A percentile compares a stretch with the other conserved stretches of the same genome.
phyloP scores from a whole-genome alignment of 202 grass and related monocot species.

The Sporobolus alterniflorus region DNA sequence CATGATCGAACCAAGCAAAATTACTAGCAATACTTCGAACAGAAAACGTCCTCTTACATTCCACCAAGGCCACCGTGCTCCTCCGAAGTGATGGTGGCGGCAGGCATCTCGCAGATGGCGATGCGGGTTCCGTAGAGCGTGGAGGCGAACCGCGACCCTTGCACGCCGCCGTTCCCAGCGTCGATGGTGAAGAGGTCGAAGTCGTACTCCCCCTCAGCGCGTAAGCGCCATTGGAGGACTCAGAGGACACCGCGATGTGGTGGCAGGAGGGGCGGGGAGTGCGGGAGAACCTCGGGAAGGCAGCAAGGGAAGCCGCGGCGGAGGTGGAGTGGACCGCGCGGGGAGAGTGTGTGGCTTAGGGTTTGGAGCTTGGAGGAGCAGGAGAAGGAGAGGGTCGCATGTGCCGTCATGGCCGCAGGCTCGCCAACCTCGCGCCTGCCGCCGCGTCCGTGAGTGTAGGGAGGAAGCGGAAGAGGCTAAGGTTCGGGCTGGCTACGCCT shows the following conservation, averaged over 20 bases:
- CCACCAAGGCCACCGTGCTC: conserved; percentile 77
- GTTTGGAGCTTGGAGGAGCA: conserved; percentile 63
- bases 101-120: conserved; percentile 91
- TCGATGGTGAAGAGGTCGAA: conserved; percentile 97
- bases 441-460: conserved; percentile 31
- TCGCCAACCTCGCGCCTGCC: conserved; percentile 20
- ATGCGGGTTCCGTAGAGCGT: conserved; percentile 71
- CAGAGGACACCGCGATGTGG: conserved; percentile 22
- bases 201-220: conserved; percentile 52
- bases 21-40: background rate
- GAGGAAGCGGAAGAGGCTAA: background rate
- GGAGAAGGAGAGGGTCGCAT: conserved; percentile 55
- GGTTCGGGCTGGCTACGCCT: too few relatives aligned
- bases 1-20: conserved; percentile 1
- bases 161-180: conserved; percentile 93
- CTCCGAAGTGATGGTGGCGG: conserved; percentile 76
- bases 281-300: conserved; percentile 29
- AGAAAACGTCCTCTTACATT: conserved; percentile 63
- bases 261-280: conserved; percentile 1
- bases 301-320: conserved; percentile 29
- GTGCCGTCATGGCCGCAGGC: conserved; percentile 56
- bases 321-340: conserved; percentile 29
- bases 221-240: conserved; percentile 38
- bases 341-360: conserved; percentile 47
- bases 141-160: conserved; percentile 88